Evolutionary conservation across 441 rosid genomes (phyloP).

Genomic region (Bocquillonia castaneifolia): DNA sequence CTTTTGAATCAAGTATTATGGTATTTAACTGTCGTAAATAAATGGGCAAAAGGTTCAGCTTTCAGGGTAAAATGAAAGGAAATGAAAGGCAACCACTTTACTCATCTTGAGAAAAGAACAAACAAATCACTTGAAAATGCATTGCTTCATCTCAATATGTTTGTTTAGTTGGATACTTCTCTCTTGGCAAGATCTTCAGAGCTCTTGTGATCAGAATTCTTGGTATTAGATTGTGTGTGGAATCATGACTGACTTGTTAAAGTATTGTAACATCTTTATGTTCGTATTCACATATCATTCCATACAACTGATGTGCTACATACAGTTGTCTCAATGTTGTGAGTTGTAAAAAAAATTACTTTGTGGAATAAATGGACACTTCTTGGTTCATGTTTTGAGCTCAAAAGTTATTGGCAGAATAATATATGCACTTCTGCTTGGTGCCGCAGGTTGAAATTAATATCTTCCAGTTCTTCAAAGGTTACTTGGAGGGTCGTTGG

Average conservation of each 20-base stretch:
- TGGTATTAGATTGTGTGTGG: neutral
- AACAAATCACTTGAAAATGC: neutral
- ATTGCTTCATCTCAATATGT: neutral
- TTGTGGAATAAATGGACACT: too few relatives aligned
- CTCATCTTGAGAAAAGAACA: neutral
- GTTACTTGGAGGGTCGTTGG: conserved; percentile 48
- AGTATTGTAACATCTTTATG: neutral
- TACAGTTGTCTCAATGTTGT: too few relatives aligned
- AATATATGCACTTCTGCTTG: conserved; percentile 9
- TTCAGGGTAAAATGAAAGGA: neutral
- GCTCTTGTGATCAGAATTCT: neutral
- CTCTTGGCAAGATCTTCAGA: neutral
- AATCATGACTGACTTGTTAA: neutral
- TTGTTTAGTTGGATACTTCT: neutral
- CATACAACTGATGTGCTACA: neutral
- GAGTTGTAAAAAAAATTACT: too few relatives aligned
- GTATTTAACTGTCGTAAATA: too few relatives aligned
- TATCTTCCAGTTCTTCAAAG: conserved; percentile 58
- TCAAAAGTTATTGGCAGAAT: neutral
- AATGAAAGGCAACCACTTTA: neutral
- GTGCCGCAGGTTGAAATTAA: conserved; percentile 42
- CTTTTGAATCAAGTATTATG: too few relatives aligned
- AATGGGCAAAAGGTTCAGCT: too few relatives aligned
- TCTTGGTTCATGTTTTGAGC: neutral
- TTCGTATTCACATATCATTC: neutral